Base-by-base conservation (phyloP, 768 basidiomycete genomes). In the Trametes coccinea region DNA sequence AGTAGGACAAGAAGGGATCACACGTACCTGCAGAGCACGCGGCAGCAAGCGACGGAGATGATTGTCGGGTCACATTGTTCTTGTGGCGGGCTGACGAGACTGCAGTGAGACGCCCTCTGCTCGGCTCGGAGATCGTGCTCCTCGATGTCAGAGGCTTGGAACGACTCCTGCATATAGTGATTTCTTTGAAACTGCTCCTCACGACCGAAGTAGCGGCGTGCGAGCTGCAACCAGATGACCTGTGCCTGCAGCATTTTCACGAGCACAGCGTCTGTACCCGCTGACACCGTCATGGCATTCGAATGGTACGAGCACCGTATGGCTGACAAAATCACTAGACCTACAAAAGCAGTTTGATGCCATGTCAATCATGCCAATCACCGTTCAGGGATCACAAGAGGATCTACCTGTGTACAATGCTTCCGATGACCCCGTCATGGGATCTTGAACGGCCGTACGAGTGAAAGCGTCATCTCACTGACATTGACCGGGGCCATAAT, bases 41-140 rank as follows among this genome's bases (percentile, higher is more conserved):
- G n/a, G 37, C 33, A 33, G 56, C 55, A 46, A 54, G 52, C 37
- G 39, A 45, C 56, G 56, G 62, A 30, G 45, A 52, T 46, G 56
- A 59, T 51, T 49, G 56, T 7, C 10, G 48, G 56, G 56, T 58
- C 62, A 62, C 61, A 62, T 63, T 63, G 62, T 30, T 10, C 22
- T 17, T 44, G 45, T 27, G n/a, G 37, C 52, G 51, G 4, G 10
- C 14, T 45, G 37, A n/a, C 2, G 8, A 34, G 39, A 56, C 40
- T 44, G 47, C 39, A 47, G 48, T 39, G 34, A 3, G 17, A 34
- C 52, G 51, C 13, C 7, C n/a, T 9, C 31, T 56, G 33, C 45
- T 17, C 45, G 17, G 55, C 54, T 30, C 37, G 5, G 45, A 5
- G 10, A 44, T 14, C 39, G 50, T 58, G 47, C 16, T 44, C 29